phyloP scores from a whole-genome alignment of 2,329 filamentous ascomycete species.

The Aciculosporium take region DNA sequence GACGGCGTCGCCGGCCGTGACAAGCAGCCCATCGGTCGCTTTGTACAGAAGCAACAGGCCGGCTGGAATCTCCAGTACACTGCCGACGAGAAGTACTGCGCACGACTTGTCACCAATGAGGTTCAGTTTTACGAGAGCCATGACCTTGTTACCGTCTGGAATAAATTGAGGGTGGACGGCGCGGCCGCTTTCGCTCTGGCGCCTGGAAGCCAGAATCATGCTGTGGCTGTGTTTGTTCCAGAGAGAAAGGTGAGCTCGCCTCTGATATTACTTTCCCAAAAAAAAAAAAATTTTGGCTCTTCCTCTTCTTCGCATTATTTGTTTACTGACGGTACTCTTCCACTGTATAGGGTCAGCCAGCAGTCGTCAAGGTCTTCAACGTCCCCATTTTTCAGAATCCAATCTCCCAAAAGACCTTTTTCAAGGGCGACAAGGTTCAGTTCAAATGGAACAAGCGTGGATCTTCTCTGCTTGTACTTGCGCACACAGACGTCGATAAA shows the following conservation, averaged over 20 bases:
- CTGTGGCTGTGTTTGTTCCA: constrained; percentile 86
- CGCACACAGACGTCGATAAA: constrained; percentile 95
- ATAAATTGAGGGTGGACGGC: constrained; percentile 86
- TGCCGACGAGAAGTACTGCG: constrained; percentile 82
- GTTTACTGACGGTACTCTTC: not conserved
- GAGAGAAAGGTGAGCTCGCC: constrained; percentile 65
- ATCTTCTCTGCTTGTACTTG: constrained; percentile 82
- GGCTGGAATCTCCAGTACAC: constrained; percentile 98
- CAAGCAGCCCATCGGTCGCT: constrained; percentile 67
- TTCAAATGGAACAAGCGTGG: constrained; percentile 94
- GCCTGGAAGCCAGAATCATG: constrained; percentile 68
- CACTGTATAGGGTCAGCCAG: constrained; percentile 59
- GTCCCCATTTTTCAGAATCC: constrained; percentile 72
- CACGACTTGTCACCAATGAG: constrained; percentile 88
- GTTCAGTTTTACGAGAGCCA: constrained; percentile 91
- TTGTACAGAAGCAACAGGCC: constrained; percentile 89
- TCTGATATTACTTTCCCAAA: too few relatives aligned
- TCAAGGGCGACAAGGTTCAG: constrained; percentile 98
- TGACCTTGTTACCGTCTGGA: constrained; percentile 78
- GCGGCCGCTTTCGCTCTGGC: constrained; percentile 80
- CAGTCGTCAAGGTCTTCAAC: constrained; percentile 85
- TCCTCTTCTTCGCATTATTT: too few relatives aligned
- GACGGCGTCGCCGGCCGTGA: constrained; percentile 45
- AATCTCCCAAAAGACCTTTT: constrained; percentile 96
- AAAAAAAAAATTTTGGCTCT: too few relatives aligned